Base-by-base conservation (phyloP, 163 green algal species). In the Scenedesmus sp. region DNA sequence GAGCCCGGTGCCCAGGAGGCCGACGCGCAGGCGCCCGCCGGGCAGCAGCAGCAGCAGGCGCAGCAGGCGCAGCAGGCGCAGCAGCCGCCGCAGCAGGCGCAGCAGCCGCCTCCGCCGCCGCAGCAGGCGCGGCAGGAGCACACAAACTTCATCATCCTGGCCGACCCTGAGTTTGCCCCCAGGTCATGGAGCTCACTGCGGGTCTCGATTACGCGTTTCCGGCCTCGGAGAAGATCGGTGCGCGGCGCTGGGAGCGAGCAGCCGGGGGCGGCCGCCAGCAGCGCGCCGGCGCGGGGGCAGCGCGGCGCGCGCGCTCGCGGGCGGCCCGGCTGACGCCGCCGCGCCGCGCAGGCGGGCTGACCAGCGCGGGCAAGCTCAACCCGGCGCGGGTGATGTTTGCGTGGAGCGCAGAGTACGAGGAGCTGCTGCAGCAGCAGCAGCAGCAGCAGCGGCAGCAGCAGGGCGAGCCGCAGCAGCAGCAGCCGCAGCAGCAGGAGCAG, bases 151-250 rank as follows among this genome's bases (percentile, higher is more conserved):
- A 60, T 78, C n/a, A 42, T 76, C 6, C 51, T 87, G 5, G 36
- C 66, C 15, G 85, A 89, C 24, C 70, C 85, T 4, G 65, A 54
- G 39, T 85, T 85, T 50, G 29, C 9, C 4, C n/a, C n/a, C 44
- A 60, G 3, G 28, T 78, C 13, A 56, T 57, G 51, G 79, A 85
- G 47, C 79, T 85, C 0, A 64, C 77, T 42, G 65, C 60, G 53
- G 85, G 85, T 0, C 75, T 89, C 60, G 85, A 89, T 63, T 89
- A 81, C 75, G 85, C 85, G 0, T 87, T 80, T 54, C 85, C 85
- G 14, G 78, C 74, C 22, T 78, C 85, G 0, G 58, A 69, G 66
- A 86, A 86, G 36, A 77, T 87, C 36, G 85, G 85, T 80, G 51
- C 48, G 69, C 24, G 4, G 3, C 15, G 2, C 2, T 65, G 24